Base-by-base conservation (phyloP, 1,139 yeast genomes). In the Blastobotrys raffinosifermentans region DNA sequence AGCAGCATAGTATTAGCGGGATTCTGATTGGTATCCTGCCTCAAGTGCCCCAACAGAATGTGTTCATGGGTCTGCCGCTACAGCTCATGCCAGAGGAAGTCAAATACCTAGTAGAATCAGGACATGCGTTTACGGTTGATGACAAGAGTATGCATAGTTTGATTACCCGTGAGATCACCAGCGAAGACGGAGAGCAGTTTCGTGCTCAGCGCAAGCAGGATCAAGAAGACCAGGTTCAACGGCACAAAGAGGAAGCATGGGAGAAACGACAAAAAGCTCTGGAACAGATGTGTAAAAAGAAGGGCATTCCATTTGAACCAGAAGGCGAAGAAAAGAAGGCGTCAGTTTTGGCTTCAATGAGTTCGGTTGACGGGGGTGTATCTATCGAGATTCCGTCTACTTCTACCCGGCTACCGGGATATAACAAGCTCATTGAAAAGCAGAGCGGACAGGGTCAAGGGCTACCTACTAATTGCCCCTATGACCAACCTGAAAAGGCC, bases 11-110 rank as follows among this genome's bases (percentile, higher is more conserved):
- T 29, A 70, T 91, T 1, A 68, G 79, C 27, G 98, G 98, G 0
- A 75, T 81, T 1, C 66, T 91, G 14, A 65, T 75, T 1, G 98
- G 98, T 0, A 81, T 95, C 0, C 62, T 91, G 26, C 84, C 96
- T 0, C 72, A 77, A 33, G 87, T 89, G 15, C 94, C 97, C 2
- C 98, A 91, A 58, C 98, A 91, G 53, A 89, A 86, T 54, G 68
- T 80, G 27, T 82, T 89, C 53, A 67, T 85, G 37, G 94, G 96
- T 1, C 64, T 89, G 3, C 98, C 98, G 0, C 61, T 89, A 36
- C 75, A 77, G 50, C 65, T 91, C 32, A 72, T 77, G 63, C 60
- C 75, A 0, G 94, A 83, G 60, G 97, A 91, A 51, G 75, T 79
- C 0, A 45, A 77, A 9, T 84, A 85, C 77, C 63, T 86, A 26